Conservation (phyloP, 1,284 basidiomycete species). For the Melanopsichium pennsylvanicum region DNA sequence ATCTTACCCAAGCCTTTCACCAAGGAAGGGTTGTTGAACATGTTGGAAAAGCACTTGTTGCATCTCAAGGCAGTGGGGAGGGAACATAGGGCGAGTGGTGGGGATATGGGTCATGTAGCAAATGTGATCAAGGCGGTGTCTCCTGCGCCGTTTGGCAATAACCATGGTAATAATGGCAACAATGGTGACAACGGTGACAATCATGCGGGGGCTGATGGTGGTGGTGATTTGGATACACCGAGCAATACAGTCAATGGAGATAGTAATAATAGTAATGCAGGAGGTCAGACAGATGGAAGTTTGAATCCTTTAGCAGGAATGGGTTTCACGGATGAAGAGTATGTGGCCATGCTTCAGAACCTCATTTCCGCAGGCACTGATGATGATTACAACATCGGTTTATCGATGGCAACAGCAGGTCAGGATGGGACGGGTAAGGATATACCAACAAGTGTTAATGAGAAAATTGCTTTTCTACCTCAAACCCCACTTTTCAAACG, state of each 20-base stretch:
- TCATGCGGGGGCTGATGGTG: no score
- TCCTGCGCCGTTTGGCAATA: neutral
- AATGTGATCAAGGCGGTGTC: neutral
- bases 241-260: neutral
- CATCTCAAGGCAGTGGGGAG: constrained; percentile 87
- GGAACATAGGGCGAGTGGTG: constrained; percentile 10
- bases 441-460: no score
- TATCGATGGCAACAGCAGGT: neutral
- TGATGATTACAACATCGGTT: no score
- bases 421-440: neutral
- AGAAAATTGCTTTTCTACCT: no score
- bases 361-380: constrained; percentile 54
- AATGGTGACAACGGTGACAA: no score
- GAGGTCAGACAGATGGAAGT: constrained; percentile 18
- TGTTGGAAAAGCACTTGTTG: constrained; percentile 95
- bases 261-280: constrained; percentile 7
- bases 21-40: constrained; percentile 84
- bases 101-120: neutral
- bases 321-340: constrained; percentile 62
- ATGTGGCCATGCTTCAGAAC: constrained; percentile 61
- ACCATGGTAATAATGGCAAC: no score
- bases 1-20: constrained; percentile 97
- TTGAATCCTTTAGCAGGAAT: constrained; percentile 57
- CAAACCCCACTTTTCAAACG: no score
- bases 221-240: no score